These are phyloP conservation scores for Stemphylium vesicarium DNA, from an alignment of 2,329 filamentous ascomycete species.

Conservation along the genomic window DNA sequence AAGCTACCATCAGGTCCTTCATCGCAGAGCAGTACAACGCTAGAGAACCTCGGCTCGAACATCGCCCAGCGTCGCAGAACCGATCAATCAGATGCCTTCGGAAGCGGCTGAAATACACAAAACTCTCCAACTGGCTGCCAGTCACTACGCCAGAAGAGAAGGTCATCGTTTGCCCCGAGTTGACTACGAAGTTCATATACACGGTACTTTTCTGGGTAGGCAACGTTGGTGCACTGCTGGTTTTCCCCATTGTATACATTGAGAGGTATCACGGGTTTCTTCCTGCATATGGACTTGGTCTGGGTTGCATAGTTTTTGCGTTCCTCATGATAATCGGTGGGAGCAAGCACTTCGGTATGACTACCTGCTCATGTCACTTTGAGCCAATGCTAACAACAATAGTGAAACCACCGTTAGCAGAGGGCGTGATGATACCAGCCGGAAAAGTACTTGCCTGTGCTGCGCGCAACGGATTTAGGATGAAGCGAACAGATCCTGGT, in stretches of 20 bases:
- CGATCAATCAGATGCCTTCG: not conserved
- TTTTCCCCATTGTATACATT: constrained; percentile 68
- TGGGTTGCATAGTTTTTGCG: constrained; percentile 68
- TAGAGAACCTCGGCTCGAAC: constrained; percentile 25
- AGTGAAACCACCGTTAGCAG: constrained; percentile 25
- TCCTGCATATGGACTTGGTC: constrained; percentile 67
- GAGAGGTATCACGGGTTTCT: constrained; percentile 72
- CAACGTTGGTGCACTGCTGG: constrained; percentile 73
- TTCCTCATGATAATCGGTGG: constrained; percentile 59
- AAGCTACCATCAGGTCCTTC: constrained; percentile 46
- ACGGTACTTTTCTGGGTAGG: constrained; percentile 50
- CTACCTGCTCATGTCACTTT: too few relatives aligned
- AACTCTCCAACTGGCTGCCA: not conserved
- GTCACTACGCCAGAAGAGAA: constrained; percentile 34
- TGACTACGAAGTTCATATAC: constrained; percentile 50
- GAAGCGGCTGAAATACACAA: not conserved
- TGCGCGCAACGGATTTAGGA: constrained; percentile 33
- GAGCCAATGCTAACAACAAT: not conserved
- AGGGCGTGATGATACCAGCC: constrained; percentile 34
- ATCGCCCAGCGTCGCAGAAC: not conserved
- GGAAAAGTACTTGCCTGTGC: constrained; percentile 36
- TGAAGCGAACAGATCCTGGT: constrained; percentile 31
- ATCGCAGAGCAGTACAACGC: constrained; percentile 46
- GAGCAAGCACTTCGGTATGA: constrained; percentile 7
- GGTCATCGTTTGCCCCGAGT: constrained; percentile 42